Conservation (phyloP, 2,329 filamentous ascomycete species). For the Ophiostoma piceae region DNA sequence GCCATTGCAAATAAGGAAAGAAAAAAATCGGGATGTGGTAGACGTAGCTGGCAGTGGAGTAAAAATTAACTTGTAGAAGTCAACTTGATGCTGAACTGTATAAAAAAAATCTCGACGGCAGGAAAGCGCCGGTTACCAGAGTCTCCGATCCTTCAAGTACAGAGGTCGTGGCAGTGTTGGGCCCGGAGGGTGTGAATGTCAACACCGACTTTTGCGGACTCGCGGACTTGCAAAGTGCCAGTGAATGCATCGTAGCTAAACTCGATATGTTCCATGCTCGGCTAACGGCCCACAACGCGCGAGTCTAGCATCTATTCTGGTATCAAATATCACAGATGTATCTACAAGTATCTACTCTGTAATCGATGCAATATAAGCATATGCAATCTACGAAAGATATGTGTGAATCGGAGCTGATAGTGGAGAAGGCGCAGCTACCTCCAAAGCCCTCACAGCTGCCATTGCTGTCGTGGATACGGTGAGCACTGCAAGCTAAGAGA, state of each 20-base stretch:
- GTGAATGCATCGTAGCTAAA: neutral
- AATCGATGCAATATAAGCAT: neutral
- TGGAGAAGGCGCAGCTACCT: neutral
- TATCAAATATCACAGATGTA: neutral
- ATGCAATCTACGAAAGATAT: constrained; percentile 3
- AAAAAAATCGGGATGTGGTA: neutral
- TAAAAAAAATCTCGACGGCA: neutral
- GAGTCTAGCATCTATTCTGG: neutral
- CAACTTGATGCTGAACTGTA: neutral
- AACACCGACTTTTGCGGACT: neutral
- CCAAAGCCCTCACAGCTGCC: neutral
- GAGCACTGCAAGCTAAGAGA: neutral
- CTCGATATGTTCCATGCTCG: neutral
- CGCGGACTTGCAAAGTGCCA: too few species aligned
- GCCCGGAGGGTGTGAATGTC: neutral
- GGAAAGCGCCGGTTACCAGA: too few species aligned
- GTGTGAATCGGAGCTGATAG: constrained; percentile 9
- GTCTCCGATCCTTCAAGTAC: neutral
- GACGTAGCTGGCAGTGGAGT: neutral
- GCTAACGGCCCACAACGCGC: neutral
- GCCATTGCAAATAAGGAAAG: neutral
- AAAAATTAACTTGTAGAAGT: neutral
- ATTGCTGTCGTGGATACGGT: neutral
- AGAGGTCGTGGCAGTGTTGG: neutral
- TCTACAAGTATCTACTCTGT: neutral